A percentile compares a stretch with the other conserved stretches of the same genome.
Evolutionary conservation across 495 filamentous ascomycete genomes (phyloP).

Genomic region (Articulospora tetracladia): DNA sequence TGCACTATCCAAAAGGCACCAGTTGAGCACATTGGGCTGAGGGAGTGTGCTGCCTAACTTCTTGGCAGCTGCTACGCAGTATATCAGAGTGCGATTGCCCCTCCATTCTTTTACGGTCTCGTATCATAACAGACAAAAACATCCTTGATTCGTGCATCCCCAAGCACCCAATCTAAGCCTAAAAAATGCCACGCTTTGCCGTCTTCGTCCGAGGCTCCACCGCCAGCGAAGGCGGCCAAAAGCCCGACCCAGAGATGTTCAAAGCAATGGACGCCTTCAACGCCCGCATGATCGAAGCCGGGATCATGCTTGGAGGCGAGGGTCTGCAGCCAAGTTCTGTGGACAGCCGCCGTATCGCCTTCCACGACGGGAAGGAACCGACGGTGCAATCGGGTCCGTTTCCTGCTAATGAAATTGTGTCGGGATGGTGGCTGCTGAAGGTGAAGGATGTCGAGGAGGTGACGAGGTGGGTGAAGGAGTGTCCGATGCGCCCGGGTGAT

Average conservation of each 20-base stretch:
- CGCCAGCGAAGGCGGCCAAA: not conserved
- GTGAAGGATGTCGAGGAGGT: slow-evolving; percentile 17
- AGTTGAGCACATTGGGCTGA: too few species aligned
- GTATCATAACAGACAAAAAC: too few species aligned
- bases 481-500: slow-evolving; percentile 11
- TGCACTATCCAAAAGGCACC: too few species aligned
- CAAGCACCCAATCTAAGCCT: too few species aligned
- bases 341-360: slow-evolving; percentile 14
- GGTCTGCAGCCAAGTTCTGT: slow-evolving; percentile 11
- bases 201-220: slow-evolving; percentile 18
- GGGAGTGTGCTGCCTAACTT: too few species aligned
- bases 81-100: too few species aligned
- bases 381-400: slow-evolving; percentile 16
- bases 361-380: not conserved
- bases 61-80: too few species aligned
- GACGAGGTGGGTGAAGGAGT: slow-evolving; percentile 15
- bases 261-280: not conserved
- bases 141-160: too few species aligned
- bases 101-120: too few species aligned
- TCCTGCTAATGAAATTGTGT: slow-evolving; percentile 2
- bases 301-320: slow-evolving; percentile 11
- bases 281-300: slow-evolving; percentile 1
- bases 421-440: slow-evolving; percentile 21
- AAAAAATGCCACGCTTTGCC: slow-evolving; percentile 19
- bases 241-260: not conserved